Percentiles rank a stretch among this genome's conserved stretches.
Conservation (phyloP, 306 rosid genomes). For the peach (Prunus persica) region DNA sequence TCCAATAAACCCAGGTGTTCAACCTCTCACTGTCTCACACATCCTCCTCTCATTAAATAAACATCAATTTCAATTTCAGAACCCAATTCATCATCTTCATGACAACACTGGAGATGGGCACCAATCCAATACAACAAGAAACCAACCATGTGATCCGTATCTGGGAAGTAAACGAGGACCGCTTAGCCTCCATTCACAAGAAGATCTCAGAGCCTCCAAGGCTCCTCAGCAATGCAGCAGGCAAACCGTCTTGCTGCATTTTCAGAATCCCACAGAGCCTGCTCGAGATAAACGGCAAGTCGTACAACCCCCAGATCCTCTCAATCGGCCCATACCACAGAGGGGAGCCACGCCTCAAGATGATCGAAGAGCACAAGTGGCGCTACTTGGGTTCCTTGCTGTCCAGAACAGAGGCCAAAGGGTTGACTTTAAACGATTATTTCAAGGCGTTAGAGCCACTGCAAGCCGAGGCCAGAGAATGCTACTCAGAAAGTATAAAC, state of each 20-base stretch:
- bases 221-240: slow-evolving; percentile 44
- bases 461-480: slow-evolving; percentile 46
- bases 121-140: slow-evolving; percentile 15
- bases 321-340: slow-evolving; percentile 70
- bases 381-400: slow-evolving; percentile 43
- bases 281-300: slow-evolving; percentile 40
- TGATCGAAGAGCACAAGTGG: slow-evolving; percentile 67
- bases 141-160: slow-evolving; percentile 21
- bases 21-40: not conserved
- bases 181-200: slow-evolving; percentile 32
- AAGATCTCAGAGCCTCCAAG: slow-evolving; percentile 47
- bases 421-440: slow-evolving; percentile 6
- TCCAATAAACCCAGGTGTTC: not conserved
- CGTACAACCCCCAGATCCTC: slow-evolving; percentile 56
- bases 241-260: slow-evolving; percentile 49
- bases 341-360: slow-evolving; percentile 33
- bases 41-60: not conserved
- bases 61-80: not conserved
- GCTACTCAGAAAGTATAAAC: slow-evolving; percentile 47
- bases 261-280: slow-evolving; percentile 53
- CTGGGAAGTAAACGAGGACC: slow-evolving; percentile 29
- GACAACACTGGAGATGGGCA: slow-evolving; percentile 4
- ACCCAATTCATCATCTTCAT: not conserved
- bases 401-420: slow-evolving; percentile 25
- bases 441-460: slow-evolving; percentile 23